A percentile compares a stretch with the other conserved stretches of the same genome.
These are phyloP conservation scores for Vigna hirtella DNA, from an alignment of 306 rosid genomes.

Conservation along the genomic window DNA sequence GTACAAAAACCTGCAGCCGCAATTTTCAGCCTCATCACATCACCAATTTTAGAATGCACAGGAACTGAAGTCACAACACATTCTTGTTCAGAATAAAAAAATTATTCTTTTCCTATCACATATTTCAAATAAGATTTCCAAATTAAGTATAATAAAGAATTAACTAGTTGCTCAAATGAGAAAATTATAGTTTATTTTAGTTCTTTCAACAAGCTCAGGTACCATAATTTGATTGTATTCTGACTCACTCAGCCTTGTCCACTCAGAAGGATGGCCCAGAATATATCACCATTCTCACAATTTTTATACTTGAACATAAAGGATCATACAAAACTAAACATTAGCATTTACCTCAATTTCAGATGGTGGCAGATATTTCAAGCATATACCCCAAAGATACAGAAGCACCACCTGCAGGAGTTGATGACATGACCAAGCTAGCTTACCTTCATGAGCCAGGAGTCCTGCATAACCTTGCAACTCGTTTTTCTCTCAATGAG, in stretches of 20 bases:
- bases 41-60: not conserved
- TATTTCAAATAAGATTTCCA: not conserved
- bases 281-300: conserved; percentile 8
- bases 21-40: conserved; percentile 30
- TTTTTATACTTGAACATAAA: conserved; percentile 28
- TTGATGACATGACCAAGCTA: conserved; percentile 91
- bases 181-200: not conserved
- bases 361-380: conserved; percentile 74
- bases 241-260: not conserved
- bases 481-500: conserved; percentile 81
- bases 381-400: conserved; percentile 85
- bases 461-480: conserved; percentile 68
- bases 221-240: conserved; percentile 6
- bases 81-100: not conserved
- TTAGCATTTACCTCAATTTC: conserved; percentile 48
- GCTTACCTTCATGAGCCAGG: conserved; percentile 92
- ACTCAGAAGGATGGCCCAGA: not conserved
- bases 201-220: not conserved
- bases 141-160: not conserved
- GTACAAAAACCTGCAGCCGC: conserved; percentile 1
- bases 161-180: not conserved
- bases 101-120: not conserved
- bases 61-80: not conserved
- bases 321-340: conserved; percentile 31
- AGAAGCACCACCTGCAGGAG: conserved; percentile 92